Base-by-base conservation (phyloP, 2,329 filamentous ascomycete species). In the Lachnellula subtilissima region DNA sequence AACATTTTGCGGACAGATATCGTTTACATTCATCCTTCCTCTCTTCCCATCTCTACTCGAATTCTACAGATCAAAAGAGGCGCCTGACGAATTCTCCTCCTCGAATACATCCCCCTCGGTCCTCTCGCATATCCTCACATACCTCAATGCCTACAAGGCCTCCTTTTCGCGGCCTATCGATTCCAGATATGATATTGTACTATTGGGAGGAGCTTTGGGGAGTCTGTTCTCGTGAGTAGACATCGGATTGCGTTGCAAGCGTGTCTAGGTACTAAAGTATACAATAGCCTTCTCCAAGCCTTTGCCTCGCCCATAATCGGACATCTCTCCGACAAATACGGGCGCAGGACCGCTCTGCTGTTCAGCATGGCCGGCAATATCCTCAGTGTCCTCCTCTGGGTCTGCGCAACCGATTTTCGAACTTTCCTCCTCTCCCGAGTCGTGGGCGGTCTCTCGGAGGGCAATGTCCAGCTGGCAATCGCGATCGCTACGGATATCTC, bases 401-500 rank as follows among this genome's bases (percentile, higher is more conserved):
- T 97, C 8, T 83, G 87, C 46, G 94, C 94, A 0, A 88, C 89
- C 53, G 93, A 97, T 74, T 99, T 99, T 75, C 85, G 92, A 43
- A 97, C 93, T 2, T 99, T 99, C 70, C 80, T 99, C 32, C 89
- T 91, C n/a, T 96, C 91, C 65, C 85, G 94, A 50, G 76, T 99
- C 2, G 89, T 99, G 0, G 94, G 94, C 23, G 94, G 94, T 0
- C 74, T 99, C 62, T 97, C 92, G 55, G 94, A 99, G 75, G 94
- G 94, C 60, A 99, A 99, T 66, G 89, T 99, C 2, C 94, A 99
- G 76, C 80, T 99, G 14, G 93, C 94, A 4, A 94, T 93, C 61
- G 93, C 94, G 43, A 97, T 99, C 71, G 94, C 94, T 17, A 94
- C 93, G 40, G 94, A 99, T 71, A 92, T 99, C 63, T 96, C 90